A percentile compares a stretch with the other conserved stretches of the same genome.
Conservation (phyloP, 441 rosid genomes). For the Croton setiger region DNA sequence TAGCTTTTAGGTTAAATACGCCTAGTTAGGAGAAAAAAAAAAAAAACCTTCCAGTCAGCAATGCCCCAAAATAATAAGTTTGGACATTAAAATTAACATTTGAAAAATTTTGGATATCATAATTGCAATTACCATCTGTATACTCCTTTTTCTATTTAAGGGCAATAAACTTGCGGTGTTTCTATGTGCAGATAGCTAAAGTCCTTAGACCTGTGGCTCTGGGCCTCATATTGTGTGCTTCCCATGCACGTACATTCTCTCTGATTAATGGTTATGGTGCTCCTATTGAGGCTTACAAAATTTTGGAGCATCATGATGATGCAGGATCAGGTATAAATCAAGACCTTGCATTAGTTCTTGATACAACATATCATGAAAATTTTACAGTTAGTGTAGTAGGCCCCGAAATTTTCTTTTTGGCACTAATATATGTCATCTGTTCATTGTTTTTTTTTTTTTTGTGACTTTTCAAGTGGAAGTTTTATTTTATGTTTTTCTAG, state of each 20-base stretch:
- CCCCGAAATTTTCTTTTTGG: background rate
- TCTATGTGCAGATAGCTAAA: constrained; percentile 65
- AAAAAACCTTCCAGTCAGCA: no score
- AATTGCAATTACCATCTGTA: background rate
- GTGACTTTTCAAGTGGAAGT: background rate
- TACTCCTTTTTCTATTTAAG: constrained; percentile 8
- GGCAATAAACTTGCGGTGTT: constrained; percentile 3
- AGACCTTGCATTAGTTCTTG: background rate
- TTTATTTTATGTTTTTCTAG: background rate
- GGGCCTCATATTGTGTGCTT: constrained; percentile 71
- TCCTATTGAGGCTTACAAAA: constrained; percentile 74
- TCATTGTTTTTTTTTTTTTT: background rate
- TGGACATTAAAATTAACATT: no score
- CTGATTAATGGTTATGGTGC: constrained; percentile 83
- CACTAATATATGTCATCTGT: background rate
- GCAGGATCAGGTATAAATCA: constrained; percentile 53
- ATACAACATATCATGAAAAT: background rate
- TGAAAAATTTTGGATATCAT: no score
- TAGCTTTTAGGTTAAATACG: no score
- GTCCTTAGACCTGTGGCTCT: constrained; percentile 62
- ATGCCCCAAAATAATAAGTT: no score
- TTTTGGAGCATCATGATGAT: constrained; percentile 87
- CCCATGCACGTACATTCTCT: constrained; percentile 85
- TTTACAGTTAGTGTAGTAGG: no score
- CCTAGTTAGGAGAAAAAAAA: no score